Percentiles rank a stretch among this genome's conserved stretches.
Evolutionary conservation across 495 filamentous ascomycete genomes (phyloP).

Genomic region (Penicillium dipodomyicola): DNA sequence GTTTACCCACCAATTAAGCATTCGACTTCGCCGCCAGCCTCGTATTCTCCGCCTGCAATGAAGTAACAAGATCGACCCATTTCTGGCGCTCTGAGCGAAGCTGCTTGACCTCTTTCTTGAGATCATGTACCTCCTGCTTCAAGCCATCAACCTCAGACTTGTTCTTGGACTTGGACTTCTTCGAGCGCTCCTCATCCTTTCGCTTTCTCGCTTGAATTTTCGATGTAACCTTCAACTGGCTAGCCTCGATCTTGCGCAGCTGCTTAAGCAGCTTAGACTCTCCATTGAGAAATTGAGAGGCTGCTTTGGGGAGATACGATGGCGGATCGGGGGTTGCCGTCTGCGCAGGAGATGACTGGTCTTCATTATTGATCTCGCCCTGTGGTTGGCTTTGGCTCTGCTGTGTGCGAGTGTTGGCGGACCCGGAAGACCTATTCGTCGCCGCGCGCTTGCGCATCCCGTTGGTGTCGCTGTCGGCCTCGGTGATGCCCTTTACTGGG

Average conservation of each 20-base stretch:
- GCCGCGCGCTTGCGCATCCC: conserved; percentile 31
- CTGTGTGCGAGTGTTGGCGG: conserved; percentile 56
- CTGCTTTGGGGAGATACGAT: conserved; percentile 29
- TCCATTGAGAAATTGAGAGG: conserved; percentile 30
- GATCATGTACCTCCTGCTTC: conserved; percentile 54
- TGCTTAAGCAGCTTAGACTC: conserved; percentile 43
- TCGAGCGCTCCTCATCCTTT: conserved; percentile 58
- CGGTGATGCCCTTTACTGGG: conserved; percentile 23
- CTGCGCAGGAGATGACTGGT: conserved; percentile 6
- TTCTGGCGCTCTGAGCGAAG: conserved; percentile 60
- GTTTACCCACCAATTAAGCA: not conserved
- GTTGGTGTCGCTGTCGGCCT: conserved; percentile 45
- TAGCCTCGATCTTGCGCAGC: conserved; percentile 38
- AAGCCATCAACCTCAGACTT: conserved; percentile 46
- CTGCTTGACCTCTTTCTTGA: conserved; percentile 55
- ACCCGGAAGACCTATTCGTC: conserved; percentile 61
- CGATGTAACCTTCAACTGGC: conserved; percentile 40
- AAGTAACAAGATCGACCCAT: conserved; percentile 58
- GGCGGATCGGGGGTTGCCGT: conserved; percentile 17
- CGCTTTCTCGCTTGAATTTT: conserved; percentile 49
- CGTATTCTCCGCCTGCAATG: conserved; percentile 65
- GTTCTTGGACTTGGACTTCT: conserved; percentile 48
- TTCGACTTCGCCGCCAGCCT: conserved; percentile 30
- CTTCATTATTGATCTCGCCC: conserved; percentile 13
- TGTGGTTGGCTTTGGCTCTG: conserved; percentile 41